phyloP scores from a whole-genome alignment of 768 basidiomycete species.

The Serendipita sp. region DNA sequence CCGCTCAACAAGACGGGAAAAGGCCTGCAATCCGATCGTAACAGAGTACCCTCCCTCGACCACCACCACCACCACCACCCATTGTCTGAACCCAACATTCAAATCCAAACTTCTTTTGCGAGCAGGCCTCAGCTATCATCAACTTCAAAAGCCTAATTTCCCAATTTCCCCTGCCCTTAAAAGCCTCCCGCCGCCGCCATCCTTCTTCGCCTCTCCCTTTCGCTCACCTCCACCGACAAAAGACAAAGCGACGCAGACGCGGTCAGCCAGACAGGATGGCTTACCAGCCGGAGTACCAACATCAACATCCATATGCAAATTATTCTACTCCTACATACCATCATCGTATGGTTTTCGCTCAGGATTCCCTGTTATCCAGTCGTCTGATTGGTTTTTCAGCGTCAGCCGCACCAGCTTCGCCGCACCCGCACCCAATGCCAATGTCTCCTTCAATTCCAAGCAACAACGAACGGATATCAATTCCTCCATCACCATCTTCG shows the following conservation, averaged over 20 bases:
- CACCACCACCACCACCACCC: background rate
- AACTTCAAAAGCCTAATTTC: constrained; percentile 5
- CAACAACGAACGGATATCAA: background rate
- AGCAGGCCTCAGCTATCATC: background rate
- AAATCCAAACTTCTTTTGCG: too few species aligned
- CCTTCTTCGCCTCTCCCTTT: background rate
- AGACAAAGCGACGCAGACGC: too few species aligned
- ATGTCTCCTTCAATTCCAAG: background rate
- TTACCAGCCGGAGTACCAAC: background rate
- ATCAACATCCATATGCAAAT: constrained; percentile 6
- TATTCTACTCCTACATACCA: background rate
- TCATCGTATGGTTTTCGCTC: background rate
- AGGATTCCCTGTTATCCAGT: background rate
- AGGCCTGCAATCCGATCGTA: background rate
- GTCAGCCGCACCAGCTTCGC: background rate
- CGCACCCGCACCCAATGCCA: background rate
- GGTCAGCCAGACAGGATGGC: background rate
- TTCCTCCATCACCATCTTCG: constrained; percentile 5
- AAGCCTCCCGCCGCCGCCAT: background rate
- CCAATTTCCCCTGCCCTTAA: background rate
- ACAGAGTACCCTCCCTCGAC: background rate
- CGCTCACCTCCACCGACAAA: background rate
- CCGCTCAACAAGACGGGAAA: background rate
- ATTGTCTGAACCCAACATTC: too few species aligned
- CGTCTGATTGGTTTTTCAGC: background rate